Evolutionary conservation across 1,284 basidiomycete genomes (phyloP).

Genomic region (Tylopilus sp.): DNA sequence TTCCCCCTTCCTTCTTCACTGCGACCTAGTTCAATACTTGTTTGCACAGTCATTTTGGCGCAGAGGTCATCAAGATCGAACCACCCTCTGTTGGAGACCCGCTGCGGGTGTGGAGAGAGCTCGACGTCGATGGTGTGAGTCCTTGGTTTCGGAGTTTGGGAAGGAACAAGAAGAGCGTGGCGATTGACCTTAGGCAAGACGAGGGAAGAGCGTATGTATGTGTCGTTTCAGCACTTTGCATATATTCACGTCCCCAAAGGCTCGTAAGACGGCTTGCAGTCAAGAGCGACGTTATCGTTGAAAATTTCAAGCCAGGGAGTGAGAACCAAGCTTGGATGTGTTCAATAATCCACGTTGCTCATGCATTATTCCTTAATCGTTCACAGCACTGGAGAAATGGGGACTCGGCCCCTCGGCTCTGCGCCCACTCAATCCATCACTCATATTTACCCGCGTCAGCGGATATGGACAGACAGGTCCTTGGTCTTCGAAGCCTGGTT

Average conservation of each 20-base stretch:
- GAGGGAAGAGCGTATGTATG: conserved; percentile 69
- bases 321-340: conserved; percentile 29
- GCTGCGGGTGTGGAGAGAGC: conserved; percentile 76
- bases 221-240: background rate
- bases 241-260: conserved; percentile 44
- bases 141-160: conserved; percentile 79
- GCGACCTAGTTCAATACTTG: background rate
- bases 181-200: conserved; percentile 69
- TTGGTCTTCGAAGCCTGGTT: conserved; percentile 75
- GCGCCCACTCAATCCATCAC: conserved; percentile 66
- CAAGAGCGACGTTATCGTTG: conserved; percentile 71
- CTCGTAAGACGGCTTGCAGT: conserved; percentile 71
- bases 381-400: conserved; percentile 75
- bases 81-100: conserved; percentile 71
- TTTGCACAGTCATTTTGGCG: conserved; percentile 70
- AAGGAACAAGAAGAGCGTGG: conserved; percentile 79
- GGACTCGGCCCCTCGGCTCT: conserved; percentile 66
- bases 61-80: conserved; percentile 78
- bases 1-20: background rate
- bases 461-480: conserved; percentile 81
- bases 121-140: conserved; percentile 75
- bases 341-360: conserved; percentile 10
- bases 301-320: conserved; percentile 83
- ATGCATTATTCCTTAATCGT: background rate
- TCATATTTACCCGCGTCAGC: conserved; percentile 79